phyloP scores from a whole-genome alignment of 208 protist species.

The Trypanosoma cruzi region DNA sequence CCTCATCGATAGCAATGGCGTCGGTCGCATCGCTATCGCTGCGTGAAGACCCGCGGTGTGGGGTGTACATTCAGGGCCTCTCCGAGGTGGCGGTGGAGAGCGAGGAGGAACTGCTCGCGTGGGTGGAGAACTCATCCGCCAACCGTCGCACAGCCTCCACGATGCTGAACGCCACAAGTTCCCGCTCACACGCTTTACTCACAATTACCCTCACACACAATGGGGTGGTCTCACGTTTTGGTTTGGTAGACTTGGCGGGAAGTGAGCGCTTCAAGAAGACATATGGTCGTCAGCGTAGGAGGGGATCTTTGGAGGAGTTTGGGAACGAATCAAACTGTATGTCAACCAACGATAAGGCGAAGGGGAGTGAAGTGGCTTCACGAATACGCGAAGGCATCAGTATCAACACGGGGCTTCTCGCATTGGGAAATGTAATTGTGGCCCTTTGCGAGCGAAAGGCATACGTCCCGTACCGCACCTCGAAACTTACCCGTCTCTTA shows the following conservation, averaged over 20 bases:
- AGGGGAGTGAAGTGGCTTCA: conserved; percentile 3
- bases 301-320: background rate
- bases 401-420: conserved; percentile 94
- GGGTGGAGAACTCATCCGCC: conserved; percentile 83
- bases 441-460: conserved; percentile 79
- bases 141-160: conserved; percentile 93
- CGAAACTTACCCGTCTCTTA: conserved; percentile 95
- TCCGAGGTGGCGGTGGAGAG: conserved; percentile 59
- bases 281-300: conserved; percentile 32
- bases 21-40: conserved; percentile 50
- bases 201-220: conserved; percentile 79
- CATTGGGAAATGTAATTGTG: conserved; percentile 95
- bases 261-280: conserved; percentile 92
- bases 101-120: conserved; percentile 65
- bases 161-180: conserved; percentile 92
- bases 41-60: conserved; percentile 82
- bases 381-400: conserved; percentile 93
- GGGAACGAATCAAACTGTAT: background rate
- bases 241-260: conserved; percentile 95
- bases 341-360: background rate
- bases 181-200: conserved; percentile 93
- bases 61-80: conserved; percentile 84
- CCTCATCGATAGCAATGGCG: background rate
- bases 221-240: conserved; percentile 75
- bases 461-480: conserved; percentile 95